Evolutionary conservation across 192 early-diverging fungal genomes (phyloP), one percentile per base, ranked within the genome.

Genomic region (Geosiphon pyriformis): DNA sequence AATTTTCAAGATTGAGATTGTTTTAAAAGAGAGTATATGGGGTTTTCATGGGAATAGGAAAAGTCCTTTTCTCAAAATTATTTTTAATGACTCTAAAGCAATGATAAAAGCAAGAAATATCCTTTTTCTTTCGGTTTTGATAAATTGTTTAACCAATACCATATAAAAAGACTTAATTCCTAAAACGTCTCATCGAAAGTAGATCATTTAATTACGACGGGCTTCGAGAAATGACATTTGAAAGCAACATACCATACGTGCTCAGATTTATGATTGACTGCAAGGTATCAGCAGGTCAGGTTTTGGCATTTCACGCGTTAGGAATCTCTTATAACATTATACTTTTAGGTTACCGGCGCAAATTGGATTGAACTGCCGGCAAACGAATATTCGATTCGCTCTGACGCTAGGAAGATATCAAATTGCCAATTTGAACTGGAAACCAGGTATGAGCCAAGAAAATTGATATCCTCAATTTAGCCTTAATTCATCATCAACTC

Each of bases 221-320:
- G 8, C 12, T 65, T 20, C 15, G 49, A 23, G 73, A 78, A 47
- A 78, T 83, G 3, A 86, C 82, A 0, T 99, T 84, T 72, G 96
- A 99, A 68, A 92, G 88, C 74, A 98, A 96, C 70, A 74, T 99
- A 18, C 84, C 83, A 20, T 96, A 89, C 72, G 79, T 88, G 4
- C 69, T 98, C 11, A 79, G 95, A 26, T 98, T 96, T 72, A 99
- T 98, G 96, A 94, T 99, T 70, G 95, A 99, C 59, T 82, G 84
- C 20, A 78, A 86, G 61, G 84, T 90, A 62, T n/a, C n/a, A n/a
- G n/a, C n/a, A 23, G 70, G 25, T 25, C 8, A 30, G 4, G 22
- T 18, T 37, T 27, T 12, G 8, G 6, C 32, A 25, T 67, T 47
- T 25, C 49, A 20, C 22, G 30, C 22, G 8, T 34, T 57, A 66